These are phyloP conservation scores for Trichoderma cornu-damae DNA, from an alignment of 2,329 filamentous ascomycete species.

Conservation along the genomic window DNA sequence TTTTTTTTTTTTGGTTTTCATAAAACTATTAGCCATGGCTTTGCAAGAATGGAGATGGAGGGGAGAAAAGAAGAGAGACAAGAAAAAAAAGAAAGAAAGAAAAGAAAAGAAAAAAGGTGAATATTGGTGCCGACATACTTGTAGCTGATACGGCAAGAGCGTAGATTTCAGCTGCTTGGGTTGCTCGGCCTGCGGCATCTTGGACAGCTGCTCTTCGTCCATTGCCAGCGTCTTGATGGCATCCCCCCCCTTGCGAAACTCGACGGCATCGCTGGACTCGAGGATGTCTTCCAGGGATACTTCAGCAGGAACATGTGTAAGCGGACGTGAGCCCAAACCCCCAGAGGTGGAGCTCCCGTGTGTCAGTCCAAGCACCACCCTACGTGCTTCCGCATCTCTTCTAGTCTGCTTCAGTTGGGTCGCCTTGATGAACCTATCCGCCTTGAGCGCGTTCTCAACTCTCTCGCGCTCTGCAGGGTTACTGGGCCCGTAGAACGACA, in stretches of 20 bases:
- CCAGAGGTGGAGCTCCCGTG: conserved; percentile 37
- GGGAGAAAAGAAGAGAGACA: too few species aligned
- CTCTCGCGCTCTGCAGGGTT: conserved; percentile 46
- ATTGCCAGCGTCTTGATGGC: conserved; percentile 66
- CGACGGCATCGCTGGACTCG: conserved; percentile 60
- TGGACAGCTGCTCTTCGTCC: conserved; percentile 63
- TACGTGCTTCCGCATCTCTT: conserved; percentile 49
- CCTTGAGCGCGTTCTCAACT: conserved; percentile 59
- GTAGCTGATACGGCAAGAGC: conserved; percentile 73
- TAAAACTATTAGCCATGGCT: not conserved
- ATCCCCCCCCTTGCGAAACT: conserved; percentile 59
- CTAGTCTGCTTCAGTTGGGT: conserved; percentile 52
- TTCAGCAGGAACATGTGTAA: conserved; percentile 32
- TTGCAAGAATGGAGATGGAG: not conserved
- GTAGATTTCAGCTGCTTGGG: conserved; percentile 60
- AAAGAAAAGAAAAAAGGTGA: too few species aligned
- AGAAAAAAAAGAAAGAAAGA: too few species aligned
- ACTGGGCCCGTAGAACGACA: conserved; percentile 65
- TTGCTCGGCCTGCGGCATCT: conserved; percentile 67
- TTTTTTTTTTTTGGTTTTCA: too few species aligned
- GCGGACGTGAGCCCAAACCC: conserved; percentile 26
- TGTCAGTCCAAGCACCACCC: conserved; percentile 37
- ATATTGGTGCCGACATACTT: conserved; percentile 34
- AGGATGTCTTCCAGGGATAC: conserved; percentile 60
- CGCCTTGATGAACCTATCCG: conserved; percentile 57